phyloP scores from a whole-genome alignment of 2,329 filamentous ascomycete species.

The Colletotrichum salicis region DNA sequence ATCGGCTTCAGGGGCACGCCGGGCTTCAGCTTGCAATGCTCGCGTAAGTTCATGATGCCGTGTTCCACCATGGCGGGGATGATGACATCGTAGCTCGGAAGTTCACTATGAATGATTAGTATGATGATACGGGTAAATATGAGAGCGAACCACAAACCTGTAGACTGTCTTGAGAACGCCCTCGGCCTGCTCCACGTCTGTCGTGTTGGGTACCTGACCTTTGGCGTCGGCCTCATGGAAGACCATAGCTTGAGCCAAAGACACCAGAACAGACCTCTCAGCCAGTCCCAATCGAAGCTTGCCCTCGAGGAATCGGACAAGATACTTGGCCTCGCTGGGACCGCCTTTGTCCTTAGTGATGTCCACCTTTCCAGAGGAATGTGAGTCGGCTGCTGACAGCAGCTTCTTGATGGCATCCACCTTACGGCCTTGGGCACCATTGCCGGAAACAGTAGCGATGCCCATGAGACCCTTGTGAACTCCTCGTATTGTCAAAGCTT shows the following conservation, averaged over 20 bases:
- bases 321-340: slow-evolving; percentile 92
- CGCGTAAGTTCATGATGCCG: slow-evolving; percentile 83
- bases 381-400: slow-evolving; percentile 86
- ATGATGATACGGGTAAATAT: neutral
- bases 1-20: slow-evolving; percentile 97
- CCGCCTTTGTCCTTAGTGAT: slow-evolving; percentile 94
- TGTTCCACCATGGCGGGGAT: slow-evolving; percentile 89
- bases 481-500: slow-evolving; percentile 84
- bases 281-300: slow-evolving; percentile 92
- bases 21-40: slow-evolving; percentile 90
- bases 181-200: slow-evolving; percentile 86
- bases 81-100: slow-evolving; percentile 95
- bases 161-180: slow-evolving; percentile 89
- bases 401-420: slow-evolving; percentile 96
- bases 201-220: slow-evolving; percentile 76
- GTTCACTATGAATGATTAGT: slow-evolving; percentile 71
- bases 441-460: slow-evolving; percentile 87
- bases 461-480: slow-evolving; percentile 89
- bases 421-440: slow-evolving; percentile 89
- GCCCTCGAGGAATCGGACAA: slow-evolving; percentile 92
- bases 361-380: slow-evolving; percentile 80
- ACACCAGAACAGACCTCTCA: slow-evolving; percentile 90
- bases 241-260: slow-evolving; percentile 88
- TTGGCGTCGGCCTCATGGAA: slow-evolving; percentile 81
- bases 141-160: slow-evolving; percentile 62